phyloP scores from a whole-genome alignment of 306 rosid species.

The Spatholobus suberectus region DNA sequence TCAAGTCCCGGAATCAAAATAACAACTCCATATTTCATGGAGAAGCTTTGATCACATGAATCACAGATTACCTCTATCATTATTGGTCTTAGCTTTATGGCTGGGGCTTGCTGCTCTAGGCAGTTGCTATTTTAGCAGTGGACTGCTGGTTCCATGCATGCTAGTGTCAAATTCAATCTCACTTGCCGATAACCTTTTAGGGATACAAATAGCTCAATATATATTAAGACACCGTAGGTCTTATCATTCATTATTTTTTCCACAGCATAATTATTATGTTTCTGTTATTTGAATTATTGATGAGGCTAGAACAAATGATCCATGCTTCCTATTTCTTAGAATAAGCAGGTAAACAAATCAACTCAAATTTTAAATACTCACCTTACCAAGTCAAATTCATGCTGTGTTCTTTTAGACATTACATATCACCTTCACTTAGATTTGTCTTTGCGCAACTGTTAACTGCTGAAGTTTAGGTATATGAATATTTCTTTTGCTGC shows the following conservation, averaged over 20 bases:
- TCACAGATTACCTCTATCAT: neutral
- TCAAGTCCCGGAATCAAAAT: neutral
- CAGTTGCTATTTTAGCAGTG: constrained; percentile 1
- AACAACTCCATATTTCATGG: neutral
- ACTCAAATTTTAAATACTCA: neutral
- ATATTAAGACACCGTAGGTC: neutral
- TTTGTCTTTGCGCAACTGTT: neutral
- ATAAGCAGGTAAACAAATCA: neutral
- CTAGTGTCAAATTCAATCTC: neutral
- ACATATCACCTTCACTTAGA: neutral
- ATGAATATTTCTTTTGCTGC: neutral
- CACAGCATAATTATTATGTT: neutral
- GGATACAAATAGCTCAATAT: neutral
- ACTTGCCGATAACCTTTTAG: neutral
- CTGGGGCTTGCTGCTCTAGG: constrained; percentile 3
- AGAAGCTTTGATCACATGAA: neutral
- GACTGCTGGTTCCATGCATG: neutral
- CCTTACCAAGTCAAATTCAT: neutral
- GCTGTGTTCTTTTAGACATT: neutral
- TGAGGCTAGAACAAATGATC: neutral
- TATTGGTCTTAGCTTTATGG: neutral
- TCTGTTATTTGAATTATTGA: constrained; percentile 1
- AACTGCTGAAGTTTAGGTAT: neutral
- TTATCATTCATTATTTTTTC: neutral
- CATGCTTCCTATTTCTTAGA: neutral